These are phyloP conservation scores for Neopestalotiopsis sp. DNA, from an alignment of 2,329 filamentous ascomycete species.

Conservation along the genomic window DNA sequence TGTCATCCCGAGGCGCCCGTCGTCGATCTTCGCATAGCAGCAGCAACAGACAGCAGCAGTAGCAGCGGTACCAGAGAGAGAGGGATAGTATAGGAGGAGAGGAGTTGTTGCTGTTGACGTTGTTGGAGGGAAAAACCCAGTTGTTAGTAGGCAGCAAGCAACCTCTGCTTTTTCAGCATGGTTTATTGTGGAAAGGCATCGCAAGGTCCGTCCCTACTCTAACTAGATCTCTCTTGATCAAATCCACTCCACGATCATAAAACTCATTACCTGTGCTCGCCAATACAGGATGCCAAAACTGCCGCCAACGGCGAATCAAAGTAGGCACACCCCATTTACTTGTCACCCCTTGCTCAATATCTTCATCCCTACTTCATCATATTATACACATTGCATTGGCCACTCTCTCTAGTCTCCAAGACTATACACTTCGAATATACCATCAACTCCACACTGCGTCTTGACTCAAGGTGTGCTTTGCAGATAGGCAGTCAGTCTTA, in stretches of 20 bases:
- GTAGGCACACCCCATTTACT: slow-evolving; percentile 38
- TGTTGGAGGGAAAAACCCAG: background rate
- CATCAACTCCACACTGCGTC: background rate
- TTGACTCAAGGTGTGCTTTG: background rate
- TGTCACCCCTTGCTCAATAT: slow-evolving; percentile 3
- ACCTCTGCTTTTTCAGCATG: slow-evolving; percentile 40
- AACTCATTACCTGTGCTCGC: background rate
- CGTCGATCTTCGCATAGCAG: slow-evolving; percentile 7
- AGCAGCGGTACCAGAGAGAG: no score
- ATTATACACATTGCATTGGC: slow-evolving; percentile 8
- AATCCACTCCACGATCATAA: background rate
- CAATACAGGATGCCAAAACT: slow-evolving; percentile 49
- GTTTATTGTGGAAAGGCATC: slow-evolving; percentile 64
- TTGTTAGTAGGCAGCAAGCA: background rate
- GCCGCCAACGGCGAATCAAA: slow-evolving; percentile 60
- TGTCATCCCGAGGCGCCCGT: background rate
- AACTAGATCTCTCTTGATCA: background rate
- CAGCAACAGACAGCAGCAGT: no score
- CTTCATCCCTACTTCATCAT: slow-evolving; percentile 8
- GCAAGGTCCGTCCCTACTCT: slow-evolving; percentile 39
- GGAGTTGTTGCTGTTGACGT: no score
- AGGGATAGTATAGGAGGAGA: no score
- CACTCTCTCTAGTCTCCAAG: background rate
- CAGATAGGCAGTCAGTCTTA: background rate
- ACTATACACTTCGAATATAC: slow-evolving; percentile 1